Evolutionary conservation across 768 basidiomycete species (phyloP).

Genomic region (Termitomyces eurrhizus): DNA sequence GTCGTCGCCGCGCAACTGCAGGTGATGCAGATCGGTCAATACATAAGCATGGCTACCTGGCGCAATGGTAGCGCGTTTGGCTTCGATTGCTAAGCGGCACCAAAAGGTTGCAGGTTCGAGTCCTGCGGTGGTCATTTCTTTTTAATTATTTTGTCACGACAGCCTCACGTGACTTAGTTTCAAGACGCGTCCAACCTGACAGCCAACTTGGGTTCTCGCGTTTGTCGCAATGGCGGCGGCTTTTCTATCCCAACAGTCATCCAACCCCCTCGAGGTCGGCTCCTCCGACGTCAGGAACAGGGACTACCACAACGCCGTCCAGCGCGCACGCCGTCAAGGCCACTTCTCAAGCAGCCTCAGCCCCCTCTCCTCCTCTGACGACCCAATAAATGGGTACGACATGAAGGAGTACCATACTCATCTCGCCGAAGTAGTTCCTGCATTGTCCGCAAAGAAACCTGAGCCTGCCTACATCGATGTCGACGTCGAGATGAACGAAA

Average conservation of each 20-base stretch:
- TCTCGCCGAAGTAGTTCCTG: constrained; percentile 40
- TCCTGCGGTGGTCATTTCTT: constrained; percentile 51
- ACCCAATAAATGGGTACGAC: constrained; percentile 39
- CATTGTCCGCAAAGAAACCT: constrained; percentile 9
- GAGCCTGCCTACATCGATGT: constrained; percentile 34
- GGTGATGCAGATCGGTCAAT: not conserved
- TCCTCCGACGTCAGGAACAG: constrained; percentile 56
- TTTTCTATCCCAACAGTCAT: constrained; percentile 64
- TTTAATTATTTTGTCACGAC: not conserved
- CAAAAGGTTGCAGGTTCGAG: constrained; percentile 96
- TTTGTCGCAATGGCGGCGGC: constrained; percentile 29
- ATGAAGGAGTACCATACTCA: constrained; percentile 49
- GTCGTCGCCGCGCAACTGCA: not conserved
- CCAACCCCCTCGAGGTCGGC: constrained; percentile 67
- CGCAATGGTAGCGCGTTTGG: constrained; percentile 97
- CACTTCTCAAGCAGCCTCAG: constrained; percentile 17
- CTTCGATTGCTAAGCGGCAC: constrained; percentile 77
- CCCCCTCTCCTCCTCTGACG: constrained; percentile 48
- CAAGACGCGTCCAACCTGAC: constrained; percentile 11
- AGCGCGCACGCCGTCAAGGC: constrained; percentile 18
- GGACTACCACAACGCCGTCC: constrained; percentile 36
- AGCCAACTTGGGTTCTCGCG: constrained; percentile 1
- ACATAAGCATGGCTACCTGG: constrained; percentile 59
- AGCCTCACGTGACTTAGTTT: constrained; percentile 14
- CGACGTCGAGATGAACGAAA: constrained; percentile 43